Conservation (phyloP, 129 eudicot genomes). For the Calendula officinalis region DNA sequence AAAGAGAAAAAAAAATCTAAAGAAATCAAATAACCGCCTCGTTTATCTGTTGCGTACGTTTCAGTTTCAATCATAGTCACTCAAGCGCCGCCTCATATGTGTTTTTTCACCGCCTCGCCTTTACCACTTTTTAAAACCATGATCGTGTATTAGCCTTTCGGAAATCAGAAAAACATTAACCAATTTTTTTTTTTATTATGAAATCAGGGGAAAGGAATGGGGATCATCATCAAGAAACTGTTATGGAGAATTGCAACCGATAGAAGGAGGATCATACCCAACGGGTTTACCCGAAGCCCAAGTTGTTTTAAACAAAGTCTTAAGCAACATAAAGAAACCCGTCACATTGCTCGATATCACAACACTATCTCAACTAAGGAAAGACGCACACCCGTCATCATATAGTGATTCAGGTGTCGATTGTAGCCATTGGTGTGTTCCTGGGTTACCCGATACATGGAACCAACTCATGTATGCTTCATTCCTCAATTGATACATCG, state of each 20-base stretch:
- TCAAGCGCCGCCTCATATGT: too few species aligned
- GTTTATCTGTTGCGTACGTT: too few species aligned
- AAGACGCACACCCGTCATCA: slow-evolving; percentile 64
- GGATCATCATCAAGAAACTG: slow-evolving; percentile 49
- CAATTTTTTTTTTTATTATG: too few species aligned
- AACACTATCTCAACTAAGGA: slow-evolving; percentile 49
- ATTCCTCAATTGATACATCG: slow-evolving; percentile 18
- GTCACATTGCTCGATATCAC: slow-evolving; percentile 53
- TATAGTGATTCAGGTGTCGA: slow-evolving; percentile 43
- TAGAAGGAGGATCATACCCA: slow-evolving; percentile 52
- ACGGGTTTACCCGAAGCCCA: slow-evolving; percentile 41
- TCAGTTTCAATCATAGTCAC: too few species aligned
- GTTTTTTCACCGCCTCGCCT: too few species aligned
- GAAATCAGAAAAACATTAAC: too few species aligned
- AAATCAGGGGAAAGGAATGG: slow-evolving; percentile 60
- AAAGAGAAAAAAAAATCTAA: too few species aligned
- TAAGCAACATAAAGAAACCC: slow-evolving; percentile 44
- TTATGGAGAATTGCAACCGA: slow-evolving; percentile 46
- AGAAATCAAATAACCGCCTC: too few species aligned
- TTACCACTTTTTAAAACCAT: too few species aligned
- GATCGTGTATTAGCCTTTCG: not conserved
- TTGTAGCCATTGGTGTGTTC: slow-evolving; percentile 66
- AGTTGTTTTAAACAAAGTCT: slow-evolving; percentile 41
- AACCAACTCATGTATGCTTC: slow-evolving; percentile 50
- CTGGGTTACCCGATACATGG: slow-evolving; percentile 58